phyloP scores from a whole-genome alignment of 2,329 filamentous ascomycete genomes.

The Diaporthe citriasiana region DNA sequence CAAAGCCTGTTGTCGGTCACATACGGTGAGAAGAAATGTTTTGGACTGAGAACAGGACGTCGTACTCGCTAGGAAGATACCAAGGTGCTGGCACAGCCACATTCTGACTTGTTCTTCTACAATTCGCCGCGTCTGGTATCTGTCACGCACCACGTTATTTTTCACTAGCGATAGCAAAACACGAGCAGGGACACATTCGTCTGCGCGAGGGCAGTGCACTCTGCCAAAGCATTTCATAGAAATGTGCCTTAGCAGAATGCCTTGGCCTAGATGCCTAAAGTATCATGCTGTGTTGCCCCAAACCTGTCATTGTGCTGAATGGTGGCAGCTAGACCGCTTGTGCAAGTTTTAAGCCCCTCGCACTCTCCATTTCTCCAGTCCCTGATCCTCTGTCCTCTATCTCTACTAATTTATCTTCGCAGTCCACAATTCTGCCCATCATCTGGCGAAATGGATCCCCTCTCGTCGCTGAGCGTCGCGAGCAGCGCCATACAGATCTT shows the following conservation, averaged over 20 bases:
- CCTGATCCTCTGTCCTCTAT: not conserved
- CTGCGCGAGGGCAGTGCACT: not conserved
- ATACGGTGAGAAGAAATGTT: not conserved
- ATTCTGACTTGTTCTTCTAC: not conserved
- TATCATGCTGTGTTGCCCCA: not conserved
- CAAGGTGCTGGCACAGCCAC: not conserved
- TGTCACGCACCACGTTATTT: not conserved
- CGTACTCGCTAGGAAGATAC: not conserved
- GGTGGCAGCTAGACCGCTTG: not conserved
- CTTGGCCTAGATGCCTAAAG: not conserved
- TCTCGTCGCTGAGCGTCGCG: not conserved
- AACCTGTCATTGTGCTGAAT: too few species aligned
- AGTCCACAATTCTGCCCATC: not conserved
- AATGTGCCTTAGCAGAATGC: not conserved
- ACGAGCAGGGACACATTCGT: not conserved
- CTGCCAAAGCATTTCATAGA: not conserved
- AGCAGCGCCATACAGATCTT: not conserved
- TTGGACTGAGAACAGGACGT: not conserved
- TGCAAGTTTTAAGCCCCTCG: too few species aligned
- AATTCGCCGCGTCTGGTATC: too few species aligned
- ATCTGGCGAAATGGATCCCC: not conserved
- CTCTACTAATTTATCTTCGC: not conserved
- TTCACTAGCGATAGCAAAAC: not conserved
- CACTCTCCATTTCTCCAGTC: not conserved
- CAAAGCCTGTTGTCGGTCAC: too few species aligned